phyloP scores from a whole-genome alignment of 441 rosid species.

The Erodium chrysanthum region DNA sequence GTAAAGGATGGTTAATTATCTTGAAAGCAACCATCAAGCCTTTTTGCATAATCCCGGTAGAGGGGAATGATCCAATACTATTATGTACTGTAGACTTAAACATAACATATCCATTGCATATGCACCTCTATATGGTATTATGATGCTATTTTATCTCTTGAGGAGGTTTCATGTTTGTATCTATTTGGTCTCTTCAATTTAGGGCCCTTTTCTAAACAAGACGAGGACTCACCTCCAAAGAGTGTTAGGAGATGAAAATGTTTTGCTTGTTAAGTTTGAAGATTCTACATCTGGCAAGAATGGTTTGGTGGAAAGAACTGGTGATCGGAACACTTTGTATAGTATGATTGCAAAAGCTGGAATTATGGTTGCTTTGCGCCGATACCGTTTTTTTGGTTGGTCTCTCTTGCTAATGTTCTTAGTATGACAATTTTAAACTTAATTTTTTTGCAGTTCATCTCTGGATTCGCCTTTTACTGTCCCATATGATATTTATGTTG shows the following conservation, averaged over 20 bases:
- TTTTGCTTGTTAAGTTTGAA: constrained; percentile 51
- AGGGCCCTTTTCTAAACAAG: constrained; percentile 53
- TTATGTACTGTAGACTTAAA: background rate
- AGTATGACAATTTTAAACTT: background rate
- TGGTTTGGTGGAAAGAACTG: background rate
- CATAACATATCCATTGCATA: constrained; percentile 1
- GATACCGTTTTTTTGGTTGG: constrained; percentile 66
- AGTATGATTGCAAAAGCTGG: constrained; percentile 39
- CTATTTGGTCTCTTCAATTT: constrained; percentile 11
- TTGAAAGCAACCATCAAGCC: too few relatives aligned
- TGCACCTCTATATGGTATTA: background rate
- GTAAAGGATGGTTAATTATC: too few relatives aligned
- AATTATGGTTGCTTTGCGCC: constrained; percentile 50
- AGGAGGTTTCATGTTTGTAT: background rate
- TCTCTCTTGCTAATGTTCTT: constrained; percentile 2
- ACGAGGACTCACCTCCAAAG: constrained; percentile 49
- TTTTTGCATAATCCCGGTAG: too few relatives aligned
- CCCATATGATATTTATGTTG: too few relatives aligned
- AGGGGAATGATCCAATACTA: too few relatives aligned
- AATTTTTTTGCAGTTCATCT: background rate
- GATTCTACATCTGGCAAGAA: constrained; percentile 17
- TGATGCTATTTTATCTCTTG: background rate
- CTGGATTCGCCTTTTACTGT: too few relatives aligned
- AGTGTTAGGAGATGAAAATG: constrained; percentile 66
- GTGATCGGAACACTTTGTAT: constrained; percentile 20